These are phyloP conservation scores for Grosmannia penicillata DNA, from an alignment of 2,329 filamentous ascomycete genomes.

Conservation along the genomic window DNA sequence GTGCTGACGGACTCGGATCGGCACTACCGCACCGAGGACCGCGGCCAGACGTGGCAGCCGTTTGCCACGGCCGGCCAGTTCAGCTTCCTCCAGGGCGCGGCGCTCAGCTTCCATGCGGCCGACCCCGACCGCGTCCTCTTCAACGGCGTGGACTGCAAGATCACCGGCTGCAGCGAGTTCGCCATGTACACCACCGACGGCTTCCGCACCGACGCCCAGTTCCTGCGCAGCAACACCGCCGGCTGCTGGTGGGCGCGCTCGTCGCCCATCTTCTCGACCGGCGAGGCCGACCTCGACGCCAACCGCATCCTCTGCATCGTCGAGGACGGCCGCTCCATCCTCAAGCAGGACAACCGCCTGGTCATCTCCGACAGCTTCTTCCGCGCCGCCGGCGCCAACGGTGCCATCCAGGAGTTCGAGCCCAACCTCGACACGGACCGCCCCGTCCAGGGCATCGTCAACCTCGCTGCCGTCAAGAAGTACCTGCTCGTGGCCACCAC, in stretches of 20 bases:
- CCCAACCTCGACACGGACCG: conserved; percentile 61
- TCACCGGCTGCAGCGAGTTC: conserved; percentile 47
- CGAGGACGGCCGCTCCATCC: conserved; percentile 54
- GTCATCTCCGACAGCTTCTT: conserved; percentile 79
- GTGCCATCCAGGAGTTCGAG: conserved; percentile 49
- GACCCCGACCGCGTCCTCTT: conserved; percentile 80
- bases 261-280: conserved; percentile 57
- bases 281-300: conserved; percentile 47
- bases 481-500: conserved; percentile 74
- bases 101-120: conserved; percentile 65
- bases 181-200: conserved; percentile 70
- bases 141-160: conserved; percentile 55
- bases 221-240: conserved; percentile 51
- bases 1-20: conserved; percentile 52
- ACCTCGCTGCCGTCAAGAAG: conserved; percentile 70
- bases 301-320: conserved; percentile 70
- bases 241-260: conserved; percentile 83
- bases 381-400: conserved; percentile 28
- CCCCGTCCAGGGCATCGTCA: conserved; percentile 65
- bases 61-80: conserved; percentile 51
- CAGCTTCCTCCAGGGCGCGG: conserved; percentile 32
- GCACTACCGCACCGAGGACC: conserved; percentile 76
- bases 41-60: conserved; percentile 63
- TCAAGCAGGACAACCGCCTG: conserved; percentile 61
- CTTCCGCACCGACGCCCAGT: conserved; percentile 53